phyloP scores from a whole-genome alignment of 2,329 filamentous ascomycete species.

The Botryotinia globosa region DNA sequence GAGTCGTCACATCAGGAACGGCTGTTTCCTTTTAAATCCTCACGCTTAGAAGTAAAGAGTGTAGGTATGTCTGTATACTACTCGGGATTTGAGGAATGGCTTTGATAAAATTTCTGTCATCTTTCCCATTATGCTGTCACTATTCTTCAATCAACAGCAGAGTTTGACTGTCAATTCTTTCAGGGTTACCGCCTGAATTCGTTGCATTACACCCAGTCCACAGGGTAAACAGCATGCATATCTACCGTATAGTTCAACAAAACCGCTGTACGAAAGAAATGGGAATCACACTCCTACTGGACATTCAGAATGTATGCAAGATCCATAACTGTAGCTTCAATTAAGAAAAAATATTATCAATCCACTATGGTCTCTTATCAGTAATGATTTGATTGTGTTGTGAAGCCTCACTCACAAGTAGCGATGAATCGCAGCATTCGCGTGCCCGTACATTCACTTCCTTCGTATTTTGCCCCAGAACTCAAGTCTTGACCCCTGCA shows the following conservation, averaged over 20 bases:
- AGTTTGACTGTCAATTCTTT: not conserved
- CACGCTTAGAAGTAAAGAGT: not conserved
- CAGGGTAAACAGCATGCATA: not conserved
- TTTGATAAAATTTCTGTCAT: not conserved
- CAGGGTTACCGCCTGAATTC: not conserved
- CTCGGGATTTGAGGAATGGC: not conserved
- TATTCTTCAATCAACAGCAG: not conserved
- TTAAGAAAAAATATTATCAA: too few species aligned
- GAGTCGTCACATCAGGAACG: not conserved
- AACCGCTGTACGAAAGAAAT: not conserved
- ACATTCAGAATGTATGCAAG: not conserved
- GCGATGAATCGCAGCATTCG: too few species aligned
- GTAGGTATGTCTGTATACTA: not conserved
- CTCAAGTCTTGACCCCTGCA: fast-evolving
- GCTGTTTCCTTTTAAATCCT: not conserved
- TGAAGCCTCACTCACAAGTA: not conserved
- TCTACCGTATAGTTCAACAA: not conserved
- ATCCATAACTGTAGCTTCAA: not conserved
- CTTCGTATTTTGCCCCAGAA: not conserved
- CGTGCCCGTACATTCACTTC: too few species aligned
- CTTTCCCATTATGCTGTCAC: not conserved
- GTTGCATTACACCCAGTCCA: not conserved
- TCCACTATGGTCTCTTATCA: not conserved
- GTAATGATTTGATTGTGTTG: not conserved
- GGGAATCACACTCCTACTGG: not conserved